Percentiles rank a stretch among this genome's conserved stretches.
These are phyloP conservation scores for Elsinoe batatas DNA, from an alignment of 2,329 filamentous ascomycete genomes.

Conservation along the genomic window DNA sequence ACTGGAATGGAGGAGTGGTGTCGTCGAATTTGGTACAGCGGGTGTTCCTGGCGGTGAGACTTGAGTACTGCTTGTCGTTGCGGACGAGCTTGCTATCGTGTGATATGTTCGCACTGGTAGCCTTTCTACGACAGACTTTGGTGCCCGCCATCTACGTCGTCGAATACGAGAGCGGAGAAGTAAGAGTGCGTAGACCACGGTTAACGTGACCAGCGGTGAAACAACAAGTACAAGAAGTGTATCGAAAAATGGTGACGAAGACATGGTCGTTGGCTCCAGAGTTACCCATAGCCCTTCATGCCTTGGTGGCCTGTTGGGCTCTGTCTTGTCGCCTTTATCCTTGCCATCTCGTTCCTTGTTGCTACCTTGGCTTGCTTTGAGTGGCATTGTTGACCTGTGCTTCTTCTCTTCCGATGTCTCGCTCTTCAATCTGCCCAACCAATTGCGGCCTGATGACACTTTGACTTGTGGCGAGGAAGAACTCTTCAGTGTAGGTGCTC, in stretches of 20 bases:
- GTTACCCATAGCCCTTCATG: slow-evolving; percentile 93
- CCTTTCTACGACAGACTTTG: slow-evolving; percentile 88
- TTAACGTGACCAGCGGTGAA: slow-evolving; percentile 83
- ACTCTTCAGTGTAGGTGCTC: neutral
- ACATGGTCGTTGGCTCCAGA: slow-evolving; percentile 77
- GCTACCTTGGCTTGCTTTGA: neutral
- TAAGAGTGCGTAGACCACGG: slow-evolving; percentile 81
- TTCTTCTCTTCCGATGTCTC: neutral
- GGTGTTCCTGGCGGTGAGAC: slow-evolving; percentile 18
- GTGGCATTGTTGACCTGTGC: neutral
- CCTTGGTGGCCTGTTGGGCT: slow-evolving; percentile 5
- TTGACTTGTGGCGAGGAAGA: neutral
- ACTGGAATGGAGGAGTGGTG: slow-evolving; percentile 58
- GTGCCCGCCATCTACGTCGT: slow-evolving; percentile 86
- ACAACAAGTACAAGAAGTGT: slow-evolving; percentile 94
- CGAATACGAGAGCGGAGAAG: slow-evolving; percentile 82
- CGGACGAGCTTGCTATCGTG: slow-evolving; percentile 59
- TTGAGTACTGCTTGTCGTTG: slow-evolving; percentile 39
- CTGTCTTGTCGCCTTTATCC: slow-evolving; percentile 11
- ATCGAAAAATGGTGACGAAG: slow-evolving; percentile 87
- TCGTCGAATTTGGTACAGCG: slow-evolving; percentile 42
- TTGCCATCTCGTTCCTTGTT: neutral
- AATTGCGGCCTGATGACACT: neutral
- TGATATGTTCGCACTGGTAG: slow-evolving; percentile 95
- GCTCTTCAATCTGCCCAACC: neutral